phyloP scores from a whole-genome alignment of 768 basidiomycete species.

The Aureoboletus auriporus region DNA sequence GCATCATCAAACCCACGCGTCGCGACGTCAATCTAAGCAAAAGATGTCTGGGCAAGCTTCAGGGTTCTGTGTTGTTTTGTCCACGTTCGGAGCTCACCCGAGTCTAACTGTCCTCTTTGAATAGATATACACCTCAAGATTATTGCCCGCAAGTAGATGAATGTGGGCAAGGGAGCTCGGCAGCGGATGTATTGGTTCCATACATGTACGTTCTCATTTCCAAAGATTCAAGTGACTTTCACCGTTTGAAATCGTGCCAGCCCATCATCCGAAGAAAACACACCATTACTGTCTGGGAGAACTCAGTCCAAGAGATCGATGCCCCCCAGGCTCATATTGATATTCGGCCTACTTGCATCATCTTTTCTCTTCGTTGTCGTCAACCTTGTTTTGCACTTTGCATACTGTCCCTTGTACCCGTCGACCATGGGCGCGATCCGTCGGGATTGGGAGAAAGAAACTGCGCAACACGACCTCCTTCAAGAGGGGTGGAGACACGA shows the following conservation, averaged over 20 bases:
- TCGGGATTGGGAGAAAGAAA: background rate
- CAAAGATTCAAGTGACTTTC: too few relatives aligned
- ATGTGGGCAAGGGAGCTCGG: background rate
- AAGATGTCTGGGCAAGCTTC: constrained; percentile 1
- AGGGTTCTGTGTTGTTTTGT: background rate
- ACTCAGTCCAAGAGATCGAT: background rate
- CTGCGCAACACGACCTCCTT: background rate
- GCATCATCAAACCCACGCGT: too few relatives aligned
- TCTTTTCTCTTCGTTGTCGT: background rate
- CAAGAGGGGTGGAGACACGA: constrained; percentile 9
- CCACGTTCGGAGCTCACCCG: background rate
- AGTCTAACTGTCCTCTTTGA: background rate
- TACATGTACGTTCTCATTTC: background rate
- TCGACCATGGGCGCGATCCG: background rate
- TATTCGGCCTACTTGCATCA: background rate
- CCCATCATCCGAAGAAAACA: constrained; percentile 1
- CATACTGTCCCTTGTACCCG: background rate
- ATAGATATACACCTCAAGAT: background rate
- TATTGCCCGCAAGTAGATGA: background rate
- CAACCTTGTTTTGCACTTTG: background rate
- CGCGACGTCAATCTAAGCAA: too few relatives aligned
- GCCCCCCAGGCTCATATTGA: background rate
- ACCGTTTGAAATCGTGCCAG: background rate
- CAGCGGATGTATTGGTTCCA: background rate
- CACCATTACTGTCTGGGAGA: constrained; percentile 8